These are phyloP conservation scores for Kodamaea sagamina DNA, from an alignment of 805 yeast species.

Conservation along the genomic window DNA sequence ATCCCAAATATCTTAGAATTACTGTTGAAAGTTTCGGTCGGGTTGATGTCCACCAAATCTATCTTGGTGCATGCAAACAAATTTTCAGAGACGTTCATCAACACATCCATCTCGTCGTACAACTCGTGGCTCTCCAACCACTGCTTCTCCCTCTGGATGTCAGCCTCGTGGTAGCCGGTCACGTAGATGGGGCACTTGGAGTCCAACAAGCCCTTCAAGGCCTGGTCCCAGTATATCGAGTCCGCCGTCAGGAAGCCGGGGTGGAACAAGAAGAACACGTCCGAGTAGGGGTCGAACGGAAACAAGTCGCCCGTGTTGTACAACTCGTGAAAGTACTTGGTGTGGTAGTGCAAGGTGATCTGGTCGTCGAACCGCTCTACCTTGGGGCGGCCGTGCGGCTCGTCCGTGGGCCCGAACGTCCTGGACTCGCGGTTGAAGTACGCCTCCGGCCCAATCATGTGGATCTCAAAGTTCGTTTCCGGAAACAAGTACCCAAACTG, in stretches of 20 bases:
- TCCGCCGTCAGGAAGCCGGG: conserved; percentile 91
- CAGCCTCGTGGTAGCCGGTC: conserved; percentile 84
- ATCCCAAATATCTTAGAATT: conserved; percentile 88
- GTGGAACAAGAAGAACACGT: conserved; percentile 89
- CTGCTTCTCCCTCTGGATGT: conserved; percentile 65
- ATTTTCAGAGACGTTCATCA: conserved; percentile 74
- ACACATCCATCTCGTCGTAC: conserved; percentile 71
- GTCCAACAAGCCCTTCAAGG: conserved; percentile 84
- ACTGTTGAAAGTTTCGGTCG: conserved; percentile 90
- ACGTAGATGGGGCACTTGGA: conserved; percentile 91
- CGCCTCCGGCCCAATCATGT: conserved; percentile 93
- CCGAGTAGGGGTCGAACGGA: conserved; percentile 97
- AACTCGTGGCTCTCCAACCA: conserved; percentile 68
- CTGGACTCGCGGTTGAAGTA: conserved; percentile 68
- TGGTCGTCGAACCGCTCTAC: conserved; percentile 73
- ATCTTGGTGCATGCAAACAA: conserved; percentile 85
- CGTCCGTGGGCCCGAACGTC: conserved; percentile 57
- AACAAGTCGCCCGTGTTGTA: conserved; percentile 93
- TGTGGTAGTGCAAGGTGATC: conserved; percentile 75
- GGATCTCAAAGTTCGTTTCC: conserved; percentile 76
- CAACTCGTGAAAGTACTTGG: conserved; percentile 86
- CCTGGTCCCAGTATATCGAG: conserved; percentile 77
- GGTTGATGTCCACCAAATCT: conserved; percentile 90
- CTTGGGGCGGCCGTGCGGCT: conserved; percentile 58
- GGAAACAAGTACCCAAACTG: conserved; percentile 88